Evolutionary conservation across 2,329 filamentous ascomycete species (phyloP), one percentile per base, ranked within the genome.

Genomic region (Tolypocladium amazonense): DNA sequence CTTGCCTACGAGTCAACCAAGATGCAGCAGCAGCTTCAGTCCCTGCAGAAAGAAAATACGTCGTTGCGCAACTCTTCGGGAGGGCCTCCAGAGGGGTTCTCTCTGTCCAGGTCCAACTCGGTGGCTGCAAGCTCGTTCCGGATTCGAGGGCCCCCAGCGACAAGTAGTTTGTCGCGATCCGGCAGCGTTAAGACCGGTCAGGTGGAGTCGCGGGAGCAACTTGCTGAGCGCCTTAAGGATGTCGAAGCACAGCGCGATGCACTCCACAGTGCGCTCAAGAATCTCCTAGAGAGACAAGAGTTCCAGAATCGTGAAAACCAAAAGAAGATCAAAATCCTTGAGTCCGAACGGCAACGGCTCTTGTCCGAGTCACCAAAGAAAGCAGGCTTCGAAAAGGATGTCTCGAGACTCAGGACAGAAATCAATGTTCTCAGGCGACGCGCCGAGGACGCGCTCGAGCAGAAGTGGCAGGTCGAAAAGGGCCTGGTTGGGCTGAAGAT

Each of bases 381-480:
- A 65, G 84, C 85, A 6, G 89, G 90, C 12, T 97, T 95, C 71
- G 88, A 95, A 71, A 86, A 82, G 65, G 93, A 97, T 69, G 89
- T 97, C 8, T 80, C 82, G 2, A 87, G 82, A 62, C 79, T 97
- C 52, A 87, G 92, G 61, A 86, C 88, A 30, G 94, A 99, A 71
- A 89, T 99, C 63, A 90, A 89, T 57, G 83, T 88, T 20, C 81
- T 99, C 60, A 87, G 94, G 52, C 88, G 88, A 62, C 86, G 94
- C 58, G 93, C 93, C 37, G 93, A 99, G 67, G 93, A 97, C 64
- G 93, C 93, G 20, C 82, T 97, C 18, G 91, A 96, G 69, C 90
- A 96, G 69, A 97, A 97, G 74, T 97, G 90, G 88, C 89, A 95
- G 70, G 93, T 92, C 62, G 93, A 97, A 75, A 95, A 95, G 75